Evolutionary conservation across 345 rosid genomes (phyloP), one percentile per base, ranked within the genome.

Genomic region (Citrus sinensis): DNA sequence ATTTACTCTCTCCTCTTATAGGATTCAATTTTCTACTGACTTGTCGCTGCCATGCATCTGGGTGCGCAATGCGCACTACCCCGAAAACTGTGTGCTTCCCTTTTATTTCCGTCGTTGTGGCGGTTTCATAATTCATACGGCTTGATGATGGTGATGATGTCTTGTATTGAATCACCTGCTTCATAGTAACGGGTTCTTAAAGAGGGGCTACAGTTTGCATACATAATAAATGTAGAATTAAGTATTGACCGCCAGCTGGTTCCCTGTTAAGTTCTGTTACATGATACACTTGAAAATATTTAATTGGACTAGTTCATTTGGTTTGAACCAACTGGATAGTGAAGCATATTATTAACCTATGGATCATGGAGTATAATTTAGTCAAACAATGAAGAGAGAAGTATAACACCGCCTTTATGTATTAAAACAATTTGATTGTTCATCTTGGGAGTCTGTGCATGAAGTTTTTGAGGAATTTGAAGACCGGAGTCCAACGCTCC

Each of bases 61-160:
- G 81, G 60, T 71, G 86, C 66, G 68, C 67, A 65, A 37, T 42
- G 80, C 68, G 76, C 81, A 74, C 76, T 46, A 29, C 22, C 68
- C 60, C 60, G 5, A 39, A 30, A 40, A 39, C 79, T 37, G 51
- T 22, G 76, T 74, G 24, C 32, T 27, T 42, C 4, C 7, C 75
- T 75, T 70, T 49, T 46, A 9, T 73, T 49, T 60, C 66, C 35
- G 37, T 51, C 9, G 77, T 55, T 40, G 16, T 70, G 82, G 63
- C 66, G 32, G 59, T 75, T 83, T 79, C 83, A 78, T 46, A 3
- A 46, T 46, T 46, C 51, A 11, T 46, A 13, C 51, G 51, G 51
- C 17, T 13, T 46, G 16, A 42, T 42, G 51, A n/a, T 22, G 34
- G 34, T 4, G 66, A 34, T 54, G 29, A 24, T 4, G 16, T 72